These are phyloP conservation scores for Neurospora sp. DNA, from an alignment of 495 filamentous ascomycete species.

Conservation along the genomic window DNA sequence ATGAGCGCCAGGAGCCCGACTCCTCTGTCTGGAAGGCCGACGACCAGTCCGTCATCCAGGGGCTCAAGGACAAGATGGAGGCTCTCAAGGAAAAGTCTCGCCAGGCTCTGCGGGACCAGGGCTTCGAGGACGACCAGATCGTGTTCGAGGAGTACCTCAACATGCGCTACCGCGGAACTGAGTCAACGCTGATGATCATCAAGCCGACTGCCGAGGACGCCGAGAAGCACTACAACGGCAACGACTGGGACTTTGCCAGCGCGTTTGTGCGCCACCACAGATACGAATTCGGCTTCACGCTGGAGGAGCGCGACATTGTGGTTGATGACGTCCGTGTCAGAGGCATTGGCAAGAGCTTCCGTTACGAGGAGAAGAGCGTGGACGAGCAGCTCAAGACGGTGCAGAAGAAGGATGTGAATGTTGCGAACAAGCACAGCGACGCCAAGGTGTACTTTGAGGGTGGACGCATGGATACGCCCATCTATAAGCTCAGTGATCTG, in stretches of 20 bases:
- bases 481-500: slow-evolving; percentile 76
- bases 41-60: slow-evolving; percentile 39
- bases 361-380: slow-evolving; percentile 66
- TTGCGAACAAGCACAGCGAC: slow-evolving; percentile 44
- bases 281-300: slow-evolving; percentile 89
- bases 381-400: slow-evolving; percentile 66
- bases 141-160: slow-evolving; percentile 83
- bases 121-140: slow-evolving; percentile 61
- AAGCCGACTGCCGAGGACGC: slow-evolving; percentile 50
- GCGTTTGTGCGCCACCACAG: slow-evolving; percentile 82
- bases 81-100: slow-evolving; percentile 60
- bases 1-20: slow-evolving; percentile 84
- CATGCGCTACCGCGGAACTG: slow-evolving; percentile 79
- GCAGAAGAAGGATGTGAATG: slow-evolving; percentile 33
- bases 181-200: slow-evolving; percentile 79
- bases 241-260: slow-evolving; percentile 69
- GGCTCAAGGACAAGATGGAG: slow-evolving; percentile 46
- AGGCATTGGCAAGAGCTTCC: slow-evolving; percentile 80
- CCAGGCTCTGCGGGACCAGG: slow-evolving; percentile 56
- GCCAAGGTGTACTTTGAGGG: slow-evolving; percentile 63
- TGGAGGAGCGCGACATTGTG: slow-evolving; percentile 82
- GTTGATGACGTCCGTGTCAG: slow-evolving; percentile 86
- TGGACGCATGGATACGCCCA: slow-evolving; percentile 65
- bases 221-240: slow-evolving; percentile 45
- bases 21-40: slow-evolving; percentile 61